Percentiles rank a stretch among this genome's conserved stretches.
Evolutionary conservation across 495 filamentous ascomycete species (phyloP).

Genomic region (Neurospora sp.): DNA sequence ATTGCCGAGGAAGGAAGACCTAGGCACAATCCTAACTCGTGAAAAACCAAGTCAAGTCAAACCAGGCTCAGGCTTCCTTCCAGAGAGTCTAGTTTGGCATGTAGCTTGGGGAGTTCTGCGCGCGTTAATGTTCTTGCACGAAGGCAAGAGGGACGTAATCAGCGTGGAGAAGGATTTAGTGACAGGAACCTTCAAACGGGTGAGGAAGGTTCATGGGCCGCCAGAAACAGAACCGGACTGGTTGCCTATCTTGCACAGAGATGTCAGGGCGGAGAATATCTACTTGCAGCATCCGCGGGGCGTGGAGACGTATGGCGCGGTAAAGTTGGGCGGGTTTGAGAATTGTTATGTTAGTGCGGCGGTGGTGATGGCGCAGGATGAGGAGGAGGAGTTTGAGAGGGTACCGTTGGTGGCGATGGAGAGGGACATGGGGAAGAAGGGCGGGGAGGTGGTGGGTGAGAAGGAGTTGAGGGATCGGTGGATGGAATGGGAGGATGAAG

Average conservation of each 20-base stretch:
- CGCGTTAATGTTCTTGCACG: conserved; percentile 35
- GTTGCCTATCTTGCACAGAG: conserved; percentile 35
- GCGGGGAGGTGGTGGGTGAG: background rate
- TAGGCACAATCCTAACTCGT: background rate
- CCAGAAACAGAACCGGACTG: conserved; percentile 24
- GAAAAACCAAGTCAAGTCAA: background rate
- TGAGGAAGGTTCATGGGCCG: background rate
- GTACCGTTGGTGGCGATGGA: conserved; percentile 6
- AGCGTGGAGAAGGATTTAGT: background rate
- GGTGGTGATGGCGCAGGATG: conserved; percentile 12
- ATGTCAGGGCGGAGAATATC: conserved; percentile 32
- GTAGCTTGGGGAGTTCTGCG: conserved; percentile 28
- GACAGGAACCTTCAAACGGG: background rate
- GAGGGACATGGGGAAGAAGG: background rate
- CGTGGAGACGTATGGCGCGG: conserved; percentile 36
- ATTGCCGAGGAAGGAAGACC: background rate
- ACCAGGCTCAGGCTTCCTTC: conserved; percentile 14
- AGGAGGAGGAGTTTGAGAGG: conserved; percentile 12
- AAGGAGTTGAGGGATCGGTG: conserved; percentile 4
- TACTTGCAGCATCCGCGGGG: conserved; percentile 34
- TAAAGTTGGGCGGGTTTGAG: conserved; percentile 38
- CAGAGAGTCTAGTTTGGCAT: conserved; percentile 37
- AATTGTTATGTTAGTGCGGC: conserved; percentile 6
- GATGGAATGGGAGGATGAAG: background rate
- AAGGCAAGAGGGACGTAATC: conserved; percentile 21